A percentile compares a stretch with the other conserved stretches of the same genome.
These are phyloP conservation scores for Fusarium nematophilum DNA, from an alignment of 2,329 filamentous ascomycete species.

Conservation along the genomic window DNA sequence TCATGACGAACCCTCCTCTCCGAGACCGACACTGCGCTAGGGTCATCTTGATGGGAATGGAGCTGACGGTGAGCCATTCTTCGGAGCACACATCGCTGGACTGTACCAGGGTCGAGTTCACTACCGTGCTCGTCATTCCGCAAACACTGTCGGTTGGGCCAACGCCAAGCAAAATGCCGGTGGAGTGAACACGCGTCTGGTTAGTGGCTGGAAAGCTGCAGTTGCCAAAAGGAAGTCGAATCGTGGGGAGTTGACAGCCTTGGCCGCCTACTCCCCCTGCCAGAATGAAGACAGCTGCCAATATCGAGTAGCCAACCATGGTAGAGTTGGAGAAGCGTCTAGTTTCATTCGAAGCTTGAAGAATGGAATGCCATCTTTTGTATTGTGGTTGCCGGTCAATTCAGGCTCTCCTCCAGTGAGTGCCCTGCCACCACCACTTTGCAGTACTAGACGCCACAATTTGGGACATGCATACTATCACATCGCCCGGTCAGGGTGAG, in stretches of 20 bases:
- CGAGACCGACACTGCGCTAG: background rate
- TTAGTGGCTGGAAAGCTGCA: background rate
- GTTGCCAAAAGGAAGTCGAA: background rate
- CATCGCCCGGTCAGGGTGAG: background rate
- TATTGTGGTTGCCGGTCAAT: background rate
- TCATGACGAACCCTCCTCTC: background rate
- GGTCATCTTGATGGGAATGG: background rate
- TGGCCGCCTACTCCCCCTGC: background rate
- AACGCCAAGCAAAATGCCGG: background rate
- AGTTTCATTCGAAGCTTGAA: too few species aligned
- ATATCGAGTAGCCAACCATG: background rate
- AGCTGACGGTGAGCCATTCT: background rate
- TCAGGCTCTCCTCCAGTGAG: too few species aligned
- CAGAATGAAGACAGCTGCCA: background rate
- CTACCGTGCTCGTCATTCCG: background rate
- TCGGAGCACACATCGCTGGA: background rate
- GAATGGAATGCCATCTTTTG: background rate
- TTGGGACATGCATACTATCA: background rate
- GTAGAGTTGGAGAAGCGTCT: too few species aligned
- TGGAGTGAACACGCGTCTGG: background rate
- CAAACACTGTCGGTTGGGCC: background rate
- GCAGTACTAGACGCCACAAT: background rate
- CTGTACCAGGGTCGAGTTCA: background rate
- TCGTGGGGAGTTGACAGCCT: background rate
- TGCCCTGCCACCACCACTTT: too few species aligned